Base-by-base conservation (phyloP, 371 early-diverging fungal species). In the Mucor indicus region DNA sequence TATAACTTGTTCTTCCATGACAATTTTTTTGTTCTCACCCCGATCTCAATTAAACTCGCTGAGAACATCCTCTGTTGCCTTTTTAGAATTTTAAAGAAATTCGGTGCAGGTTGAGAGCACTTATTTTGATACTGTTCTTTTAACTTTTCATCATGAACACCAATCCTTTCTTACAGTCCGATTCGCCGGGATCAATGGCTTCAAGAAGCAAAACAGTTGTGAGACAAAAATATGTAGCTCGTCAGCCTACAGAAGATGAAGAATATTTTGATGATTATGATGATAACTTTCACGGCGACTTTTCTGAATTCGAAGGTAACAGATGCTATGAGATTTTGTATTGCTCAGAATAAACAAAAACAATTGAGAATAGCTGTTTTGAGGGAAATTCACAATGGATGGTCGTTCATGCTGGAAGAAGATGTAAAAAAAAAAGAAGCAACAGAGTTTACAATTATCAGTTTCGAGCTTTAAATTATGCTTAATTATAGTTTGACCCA, bases 401-500 rank as follows among this genome's bases (percentile, higher is more conserved):
- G 86, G 86, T 72, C 71, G 20, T 85, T 85, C 53, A 86, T 89
- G 82, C 72, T 84, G 10, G 62, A 58, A 15, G 67, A 75, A 15
- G 77, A 86, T 55, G 76, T 72, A 75, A 32, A 42, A 31, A 16
- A 19, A 39, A 27, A 21, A 5, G 19, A 2, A 24, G 2, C 24
- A 5, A 16, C 24, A 10, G 6, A n/a, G 8, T 13, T 9, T 21
- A 1, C 13, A 21, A 3, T n/a, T 1, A 44, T 22, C 12, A 22
- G 15, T 12, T 17, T 33, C 2, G 23, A 11, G 7, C 7, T 15
- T 20, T 1, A 5, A 8, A 11, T 47, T 23, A 12, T 10, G 58
- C 54, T 17, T 7, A 25, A 24, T 17, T 6, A 0, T 57, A 90
- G 91, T 93, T 93, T 69, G 93, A 94, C 72, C 93, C 95, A 21